Base-by-base conservation (phyloP, 2,329 filamentous ascomycete genomes). In the Colletotrichum echinochloae region DNA sequence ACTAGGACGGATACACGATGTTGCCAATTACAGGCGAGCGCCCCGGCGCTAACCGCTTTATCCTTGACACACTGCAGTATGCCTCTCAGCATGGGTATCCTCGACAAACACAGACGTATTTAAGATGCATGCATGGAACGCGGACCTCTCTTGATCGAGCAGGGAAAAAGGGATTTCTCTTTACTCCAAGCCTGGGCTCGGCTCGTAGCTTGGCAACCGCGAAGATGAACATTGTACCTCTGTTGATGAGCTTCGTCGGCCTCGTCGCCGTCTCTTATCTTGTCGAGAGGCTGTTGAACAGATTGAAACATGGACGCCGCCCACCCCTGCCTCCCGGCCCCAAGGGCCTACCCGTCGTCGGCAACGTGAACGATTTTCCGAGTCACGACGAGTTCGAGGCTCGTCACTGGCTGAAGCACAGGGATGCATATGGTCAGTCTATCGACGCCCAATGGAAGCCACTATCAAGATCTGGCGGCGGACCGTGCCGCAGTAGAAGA, bases 291-390 rank as follows among this genome's bases (percentile, higher is more conserved):
- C 33, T 23, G 9, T 20, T 67, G 9, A 39, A 30, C 23, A n/a
- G 16, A 5, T 26, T 48, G 35, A 60, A 44, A 23, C 37, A 48
- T 52, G 49, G 48, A 16, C 8, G 60, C 12, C 69, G 54, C 14
- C 70, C 52, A 30, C 66, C 52, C 3, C 35, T 69, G 2, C 78
- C 70, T 51, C 79, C 73, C 55, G 79, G 74, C 44, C 81, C 74
- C 73, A 77, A 68, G 12, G 78, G 78, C 0, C 72, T 83, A 11
- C 82, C 83, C 0, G 52, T 87, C 2, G 49, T 87, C 12, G 85
- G 85, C 9, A 87, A 87, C 72, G 69, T 86, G 11, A 75, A 75
- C 4, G 84, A 87, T 71, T 73, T 86, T n/a, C 85, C 85, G 1
- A 74, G 78, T 0, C 61, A 73, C 1, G 77, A 76, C 5, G 61